Evolutionary conservation across 495 filamentous ascomycete genomes (phyloP).

Genomic region (Cenococcum geophilum): DNA sequence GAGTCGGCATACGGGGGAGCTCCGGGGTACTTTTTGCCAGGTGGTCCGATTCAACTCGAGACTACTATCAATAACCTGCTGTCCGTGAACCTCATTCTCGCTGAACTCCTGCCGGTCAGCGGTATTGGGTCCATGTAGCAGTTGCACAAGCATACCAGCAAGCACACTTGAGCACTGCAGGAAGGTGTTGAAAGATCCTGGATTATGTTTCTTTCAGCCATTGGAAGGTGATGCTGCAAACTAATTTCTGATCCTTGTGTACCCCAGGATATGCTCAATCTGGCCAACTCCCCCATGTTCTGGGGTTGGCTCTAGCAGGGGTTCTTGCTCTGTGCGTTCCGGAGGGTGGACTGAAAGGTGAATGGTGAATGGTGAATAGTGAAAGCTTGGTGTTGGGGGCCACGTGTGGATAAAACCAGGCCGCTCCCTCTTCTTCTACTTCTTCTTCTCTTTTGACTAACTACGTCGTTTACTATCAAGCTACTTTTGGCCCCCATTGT

Average conservation of each 20-base stretch:
- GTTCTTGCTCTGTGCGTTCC: no score
- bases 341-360: no score
- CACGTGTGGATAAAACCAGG: constrained; percentile 13
- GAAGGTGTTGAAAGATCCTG: not conserved
- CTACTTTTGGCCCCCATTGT: not conserved
- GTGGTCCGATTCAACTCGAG: not conserved
- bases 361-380: constrained; percentile 2
- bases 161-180: not conserved
- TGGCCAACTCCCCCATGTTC: not conserved
- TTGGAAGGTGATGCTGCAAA: constrained; percentile 1
- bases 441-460: constrained; percentile 19
- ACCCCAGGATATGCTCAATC: not conserved
- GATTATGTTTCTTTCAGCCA: not conserved
- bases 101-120: not conserved
- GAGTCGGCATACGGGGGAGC: not conserved
- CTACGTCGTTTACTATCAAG: constrained; percentile 13
- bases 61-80: not conserved
- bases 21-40: not conserved
- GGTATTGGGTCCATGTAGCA: constrained; percentile 1
- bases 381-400: constrained; percentile 19
- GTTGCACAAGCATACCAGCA: not conserved
- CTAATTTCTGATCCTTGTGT: constrained; percentile 3
- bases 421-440: constrained; percentile 10
- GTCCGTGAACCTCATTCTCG: not conserved
- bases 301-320: constrained; percentile 1